Conservation (phyloP, 192 early-diverging fungal species). For the Mortierella claussenii region DNA sequence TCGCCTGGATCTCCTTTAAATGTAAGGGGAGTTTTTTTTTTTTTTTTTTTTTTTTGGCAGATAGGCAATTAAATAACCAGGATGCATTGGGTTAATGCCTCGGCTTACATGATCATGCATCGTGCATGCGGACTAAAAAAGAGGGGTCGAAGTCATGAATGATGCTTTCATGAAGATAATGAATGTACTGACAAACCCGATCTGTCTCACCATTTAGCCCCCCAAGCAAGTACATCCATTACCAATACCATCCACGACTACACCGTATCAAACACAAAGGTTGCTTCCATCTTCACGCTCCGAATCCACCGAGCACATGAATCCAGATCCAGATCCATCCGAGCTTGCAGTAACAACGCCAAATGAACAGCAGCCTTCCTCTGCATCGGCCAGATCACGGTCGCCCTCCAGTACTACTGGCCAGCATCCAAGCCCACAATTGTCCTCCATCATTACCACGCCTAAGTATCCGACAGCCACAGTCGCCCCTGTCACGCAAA, state of each 20-base stretch:
- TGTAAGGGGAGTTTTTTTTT: slow-evolving; percentile 15
- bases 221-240: neutral
- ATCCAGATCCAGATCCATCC: neutral
- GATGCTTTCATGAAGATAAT: too few species aligned
- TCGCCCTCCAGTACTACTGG: slow-evolving; percentile 1
- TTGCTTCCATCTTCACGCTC: neutral
- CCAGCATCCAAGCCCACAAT: slow-evolving; percentile 11
- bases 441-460: slow-evolving; percentile 7
- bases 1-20: slow-evolving; percentile 55
- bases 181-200: neutral
- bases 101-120: too few species aligned
- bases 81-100: neutral
- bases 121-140: too few species aligned
- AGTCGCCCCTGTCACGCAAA: slow-evolving; percentile 2
- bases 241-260: slow-evolving; percentile 28
- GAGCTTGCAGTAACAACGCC: neutral
- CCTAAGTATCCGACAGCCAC: slow-evolving; percentile 14
- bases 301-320: neutral
- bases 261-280: slow-evolving; percentile 29
- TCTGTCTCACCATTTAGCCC: neutral
- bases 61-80: neutral
- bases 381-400: neutral
- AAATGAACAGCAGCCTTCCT: neutral
- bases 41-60: neutral
- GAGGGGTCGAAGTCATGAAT: too few species aligned